A percentile compares a stretch with the other conserved stretches of the same genome.
phyloP scores from a whole-genome alignment of 108 stramenopile genomes.

The Nannochloropsis gaditana region DNA sequence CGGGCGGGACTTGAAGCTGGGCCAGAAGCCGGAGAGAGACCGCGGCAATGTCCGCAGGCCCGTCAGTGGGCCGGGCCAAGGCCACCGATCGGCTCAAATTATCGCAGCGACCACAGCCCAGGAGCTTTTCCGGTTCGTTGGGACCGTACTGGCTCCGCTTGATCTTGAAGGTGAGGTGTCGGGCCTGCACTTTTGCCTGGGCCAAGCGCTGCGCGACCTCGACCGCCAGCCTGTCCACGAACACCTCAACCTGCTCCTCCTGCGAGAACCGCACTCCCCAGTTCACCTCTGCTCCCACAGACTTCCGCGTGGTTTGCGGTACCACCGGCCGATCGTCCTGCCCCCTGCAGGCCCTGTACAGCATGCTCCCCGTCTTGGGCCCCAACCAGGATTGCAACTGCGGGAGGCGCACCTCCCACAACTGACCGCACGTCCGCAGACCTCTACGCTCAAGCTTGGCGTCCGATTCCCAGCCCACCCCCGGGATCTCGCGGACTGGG shows the following conservation, averaged over 20 bases:
- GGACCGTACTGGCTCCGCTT: constrained; percentile 71
- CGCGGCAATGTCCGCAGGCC: constrained; percentile 42
- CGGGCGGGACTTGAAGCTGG: constrained; percentile 58
- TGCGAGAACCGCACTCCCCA: constrained; percentile 84
- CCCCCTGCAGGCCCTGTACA: constrained; percentile 67
- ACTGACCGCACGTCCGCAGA: constrained; percentile 64
- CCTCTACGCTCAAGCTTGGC: constrained; percentile 59
- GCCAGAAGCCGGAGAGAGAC: constrained; percentile 59
- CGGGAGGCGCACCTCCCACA: constrained; percentile 67
- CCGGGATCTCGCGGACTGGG: constrained; percentile 72
- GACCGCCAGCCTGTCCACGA: constrained; percentile 67
- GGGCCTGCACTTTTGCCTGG: constrained; percentile 59
- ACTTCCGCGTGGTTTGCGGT: constrained; percentile 65
- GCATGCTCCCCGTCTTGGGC: constrained; percentile 61
- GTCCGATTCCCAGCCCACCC: constrained; percentile 69
- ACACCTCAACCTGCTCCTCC: constrained; percentile 66
- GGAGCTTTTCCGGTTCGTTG: constrained; percentile 65
- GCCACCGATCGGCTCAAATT: constrained; percentile 62
- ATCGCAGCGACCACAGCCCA: constrained; percentile 79
- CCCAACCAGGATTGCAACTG: constrained; percentile 65
- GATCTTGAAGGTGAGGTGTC: constrained; percentile 70
- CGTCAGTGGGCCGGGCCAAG: constrained; percentile 40
- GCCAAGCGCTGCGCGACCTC: constrained; percentile 74
- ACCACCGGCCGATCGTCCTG: constrained; percentile 71
- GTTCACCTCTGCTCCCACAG: constrained; percentile 86